phyloP scores from a whole-genome alignment of 768 basidiomycete genomes.

The Jaapia argillacea region DNA sequence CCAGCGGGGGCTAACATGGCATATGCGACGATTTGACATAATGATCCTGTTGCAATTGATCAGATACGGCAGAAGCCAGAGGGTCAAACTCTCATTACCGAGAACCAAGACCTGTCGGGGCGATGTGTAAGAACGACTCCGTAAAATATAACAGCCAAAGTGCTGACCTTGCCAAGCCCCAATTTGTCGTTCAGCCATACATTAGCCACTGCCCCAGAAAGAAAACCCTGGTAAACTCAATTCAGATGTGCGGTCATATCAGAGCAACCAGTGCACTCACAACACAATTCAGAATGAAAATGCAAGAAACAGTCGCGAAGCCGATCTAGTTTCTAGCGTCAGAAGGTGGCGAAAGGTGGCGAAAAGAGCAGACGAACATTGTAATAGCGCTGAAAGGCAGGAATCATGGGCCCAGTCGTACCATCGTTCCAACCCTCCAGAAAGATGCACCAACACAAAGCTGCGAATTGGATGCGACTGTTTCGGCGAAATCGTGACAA shows the following conservation, averaged over 20 bases:
- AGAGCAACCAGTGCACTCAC: slow-evolving; percentile 16
- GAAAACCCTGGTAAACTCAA: slow-evolving; percentile 33
- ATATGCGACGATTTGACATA: slow-evolving; percentile 44
- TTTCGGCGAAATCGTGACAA: too few species aligned
- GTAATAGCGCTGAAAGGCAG: slow-evolving; percentile 7
- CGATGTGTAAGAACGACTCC: too few species aligned
- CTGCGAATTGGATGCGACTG: too few species aligned
- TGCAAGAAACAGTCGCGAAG: slow-evolving; percentile 46
- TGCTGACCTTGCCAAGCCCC: slow-evolving; percentile 36
- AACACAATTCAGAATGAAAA: slow-evolving; percentile 43
- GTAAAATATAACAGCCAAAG: too few species aligned
- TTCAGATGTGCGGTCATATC: not conserved
- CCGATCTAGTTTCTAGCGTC: too few species aligned
- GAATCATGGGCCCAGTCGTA: slow-evolving; percentile 7
- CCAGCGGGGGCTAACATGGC: slow-evolving; percentile 42
- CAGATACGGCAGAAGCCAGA: too few species aligned
- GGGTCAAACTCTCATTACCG: too few species aligned
- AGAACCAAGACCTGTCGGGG: too few species aligned
- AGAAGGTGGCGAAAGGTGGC: too few species aligned
- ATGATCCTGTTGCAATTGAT: slow-evolving; percentile 29
- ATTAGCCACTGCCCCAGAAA: slow-evolving; percentile 36
- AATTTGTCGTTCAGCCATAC: slow-evolving; percentile 33
- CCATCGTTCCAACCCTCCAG: slow-evolving; percentile 8
- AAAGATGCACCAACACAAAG: slow-evolving; percentile 7
- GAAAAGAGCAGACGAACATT: too few species aligned